Percentiles rank a stretch among this genome's conserved stretches.
Evolutionary conservation across 805 yeast genomes (phyloP).

Genomic region (Yarrowia sp.): DNA sequence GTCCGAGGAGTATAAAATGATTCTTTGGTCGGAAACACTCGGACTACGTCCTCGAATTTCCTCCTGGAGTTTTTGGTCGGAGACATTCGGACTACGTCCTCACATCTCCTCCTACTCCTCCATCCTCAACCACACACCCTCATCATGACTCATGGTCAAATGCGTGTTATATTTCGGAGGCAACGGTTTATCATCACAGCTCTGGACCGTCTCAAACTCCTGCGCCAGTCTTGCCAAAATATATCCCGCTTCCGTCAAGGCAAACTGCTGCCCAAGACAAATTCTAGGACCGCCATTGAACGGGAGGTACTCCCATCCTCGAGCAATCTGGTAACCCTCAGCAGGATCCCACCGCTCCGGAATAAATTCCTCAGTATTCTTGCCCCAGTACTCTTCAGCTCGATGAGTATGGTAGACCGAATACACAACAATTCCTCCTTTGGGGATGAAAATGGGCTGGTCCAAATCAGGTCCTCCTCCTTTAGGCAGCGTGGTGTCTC

Average conservation of each 20-base stretch:
- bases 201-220: background rate
- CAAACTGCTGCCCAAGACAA: constrained; percentile 57
- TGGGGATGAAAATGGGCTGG: constrained; percentile 44
- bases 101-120: background rate
- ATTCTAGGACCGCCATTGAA: constrained; percentile 58
- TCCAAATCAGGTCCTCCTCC: constrained; percentile 50
- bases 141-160: constrained; percentile 20
- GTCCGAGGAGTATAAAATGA: too few relatives aligned
- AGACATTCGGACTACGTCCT: background rate
- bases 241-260: constrained; percentile 52
- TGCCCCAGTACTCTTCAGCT: constrained; percentile 43
- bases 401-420: constrained; percentile 47
- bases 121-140: constrained; percentile 17
- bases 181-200: background rate
- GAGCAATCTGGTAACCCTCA: constrained; percentile 31
- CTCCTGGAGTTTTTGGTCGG: too few relatives aligned
- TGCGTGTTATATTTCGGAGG: constrained; percentile 23
- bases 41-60: too few relatives aligned
- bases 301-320: constrained; percentile 49
- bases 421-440: constrained; percentile 47
- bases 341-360: constrained; percentile 51
- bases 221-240: constrained; percentile 43
- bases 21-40: too few relatives aligned
- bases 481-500: constrained; percentile 49
- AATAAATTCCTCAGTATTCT: constrained; percentile 45